Conservation (phyloP, 2,329 filamentous ascomycete species). For the Ophioceras dolichostomum region DNA sequence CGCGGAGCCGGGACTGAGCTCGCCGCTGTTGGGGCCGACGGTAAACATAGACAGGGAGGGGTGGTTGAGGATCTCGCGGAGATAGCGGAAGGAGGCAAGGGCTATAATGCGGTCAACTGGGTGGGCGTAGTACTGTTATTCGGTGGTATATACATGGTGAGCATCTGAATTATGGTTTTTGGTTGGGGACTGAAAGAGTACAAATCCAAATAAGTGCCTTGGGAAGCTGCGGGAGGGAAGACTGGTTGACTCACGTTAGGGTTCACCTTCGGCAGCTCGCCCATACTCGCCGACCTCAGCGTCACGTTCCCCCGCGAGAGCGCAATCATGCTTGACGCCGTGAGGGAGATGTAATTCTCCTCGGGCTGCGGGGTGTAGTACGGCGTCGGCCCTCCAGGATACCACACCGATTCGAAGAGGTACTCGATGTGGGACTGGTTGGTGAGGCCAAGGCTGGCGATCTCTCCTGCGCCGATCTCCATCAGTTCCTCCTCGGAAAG, state of each 20-base stretch:
- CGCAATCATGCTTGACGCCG: conserved; percentile 11
- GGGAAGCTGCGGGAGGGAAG: too few species aligned
- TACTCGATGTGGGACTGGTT: conserved; percentile 16
- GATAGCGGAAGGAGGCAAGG: conserved; percentile 18
- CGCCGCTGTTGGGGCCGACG: conserved; percentile 11
- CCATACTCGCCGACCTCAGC: conserved; percentile 10
- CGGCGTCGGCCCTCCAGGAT: conserved; percentile 14
- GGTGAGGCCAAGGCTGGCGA: conserved; percentile 9
- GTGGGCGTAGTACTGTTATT: conserved; percentile 13
- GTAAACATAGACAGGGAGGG: conserved; percentile 12
- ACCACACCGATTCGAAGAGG: conserved; percentile 15
- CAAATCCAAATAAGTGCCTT: too few species aligned
- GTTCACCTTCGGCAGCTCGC: conserved; percentile 11
- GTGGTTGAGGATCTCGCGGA: conserved; percentile 15
- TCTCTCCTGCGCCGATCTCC: conserved; percentile 5
- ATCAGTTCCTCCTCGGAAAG: conserved; percentile 2
- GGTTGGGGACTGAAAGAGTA: too few species aligned
- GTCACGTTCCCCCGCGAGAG: conserved; percentile 12
- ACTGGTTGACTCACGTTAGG: conserved; percentile 12
- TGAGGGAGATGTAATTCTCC: conserved; percentile 14
- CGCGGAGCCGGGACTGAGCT: conserved; percentile 19
- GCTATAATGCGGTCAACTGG: conserved; percentile 17
- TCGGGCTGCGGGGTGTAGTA: conserved; percentile 12
- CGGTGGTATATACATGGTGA: too few species aligned
- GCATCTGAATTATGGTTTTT: too few species aligned